A percentile compares a stretch with the other conserved stretches of the same genome.
Evolutionary conservation across 805 yeast species (phyloP).

Genomic region (Candida pseudofarinosa): DNA sequence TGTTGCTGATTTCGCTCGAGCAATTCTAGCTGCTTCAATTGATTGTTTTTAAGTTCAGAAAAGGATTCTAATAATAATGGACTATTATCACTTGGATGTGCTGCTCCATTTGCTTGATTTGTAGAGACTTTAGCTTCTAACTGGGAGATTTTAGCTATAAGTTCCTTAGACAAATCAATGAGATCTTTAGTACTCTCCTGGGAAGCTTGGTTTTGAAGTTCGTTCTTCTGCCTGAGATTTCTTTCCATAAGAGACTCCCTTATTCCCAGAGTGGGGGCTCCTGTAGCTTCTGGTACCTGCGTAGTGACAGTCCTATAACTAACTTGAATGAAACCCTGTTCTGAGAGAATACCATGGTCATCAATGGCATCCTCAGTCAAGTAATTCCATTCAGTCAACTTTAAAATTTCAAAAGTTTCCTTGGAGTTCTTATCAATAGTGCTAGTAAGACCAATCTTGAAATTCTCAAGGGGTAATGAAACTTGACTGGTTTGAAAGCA

Average conservation of each 20-base stretch:
- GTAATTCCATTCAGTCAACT: conserved; percentile 51
- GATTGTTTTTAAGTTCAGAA: conserved; percentile 8
- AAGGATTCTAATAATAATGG: not conserved
- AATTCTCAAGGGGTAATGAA: conserved; percentile 37
- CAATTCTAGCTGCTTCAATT: conserved; percentile 12
- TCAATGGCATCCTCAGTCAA: conserved; percentile 54
- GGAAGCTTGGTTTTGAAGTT: conserved; percentile 1
- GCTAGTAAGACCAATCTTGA: conserved; percentile 55
- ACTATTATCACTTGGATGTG: not conserved
- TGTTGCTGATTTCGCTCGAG: conserved; percentile 13
- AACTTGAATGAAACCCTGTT: conserved; percentile 38
- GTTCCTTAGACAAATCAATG: not conserved
- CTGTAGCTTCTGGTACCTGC: conserved; percentile 7
- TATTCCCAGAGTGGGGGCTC: conserved; percentile 15
- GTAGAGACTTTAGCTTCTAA: conserved; percentile 5
- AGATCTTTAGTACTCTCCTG: not conserved
- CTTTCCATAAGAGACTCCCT: conserved; percentile 38
- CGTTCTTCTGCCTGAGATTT: conserved; percentile 14
- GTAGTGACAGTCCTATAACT: conserved; percentile 29
- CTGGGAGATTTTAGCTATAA: conserved; percentile 5
- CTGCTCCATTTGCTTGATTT: not conserved
- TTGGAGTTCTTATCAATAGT: conserved; percentile 22
- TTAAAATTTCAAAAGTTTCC: conserved; percentile 64
- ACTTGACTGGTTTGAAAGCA: conserved; percentile 64
- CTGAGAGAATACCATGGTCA: conserved; percentile 48